These are phyloP conservation scores for Vigna trinervia DNA, from an alignment of 306 rosid genomes.

Conservation along the genomic window DNA sequence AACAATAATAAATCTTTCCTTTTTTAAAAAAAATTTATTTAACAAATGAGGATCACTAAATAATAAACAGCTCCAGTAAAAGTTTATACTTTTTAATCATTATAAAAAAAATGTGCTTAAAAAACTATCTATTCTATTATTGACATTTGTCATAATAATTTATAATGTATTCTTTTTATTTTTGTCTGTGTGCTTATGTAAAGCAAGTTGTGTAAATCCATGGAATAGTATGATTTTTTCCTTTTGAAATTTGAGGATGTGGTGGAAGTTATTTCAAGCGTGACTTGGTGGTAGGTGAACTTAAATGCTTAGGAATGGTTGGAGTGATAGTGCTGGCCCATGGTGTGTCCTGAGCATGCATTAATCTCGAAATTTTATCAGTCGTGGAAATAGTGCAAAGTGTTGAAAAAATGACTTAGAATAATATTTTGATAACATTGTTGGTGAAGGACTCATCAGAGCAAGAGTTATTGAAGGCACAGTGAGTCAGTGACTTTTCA, in stretches of 20 bases:
- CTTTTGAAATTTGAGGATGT: not conserved
- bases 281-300: constrained; percentile 39
- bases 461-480: constrained; percentile 45
- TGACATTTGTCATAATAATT: too few relatives aligned
- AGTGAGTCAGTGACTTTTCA: constrained; percentile 22
- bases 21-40: too few relatives aligned
- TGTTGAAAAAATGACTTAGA: constrained; percentile 22
- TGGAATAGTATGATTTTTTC: not conserved
- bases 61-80: too few relatives aligned
- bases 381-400: not conserved
- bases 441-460: constrained; percentile 42
- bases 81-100: too few relatives aligned
- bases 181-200: not conserved
- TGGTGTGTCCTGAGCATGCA: constrained; percentile 21
- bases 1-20: too few relatives aligned
- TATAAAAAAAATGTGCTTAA: too few relatives aligned
- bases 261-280: constrained; percentile 36
- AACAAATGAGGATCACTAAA: too few relatives aligned
- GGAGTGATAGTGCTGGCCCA: constrained; percentile 45
- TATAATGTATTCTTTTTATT: too few relatives aligned
- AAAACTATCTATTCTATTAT: too few relatives aligned
- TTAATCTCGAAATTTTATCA: constrained; percentile 5
- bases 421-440: constrained; percentile 34
- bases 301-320: constrained; percentile 36
- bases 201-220: not conserved